Evolutionary conservation across 2,329 filamentous ascomycete species (phyloP), one percentile per base, ranked within the genome.

Genomic region (Zelopaecilomyces penicillatus): DNA sequence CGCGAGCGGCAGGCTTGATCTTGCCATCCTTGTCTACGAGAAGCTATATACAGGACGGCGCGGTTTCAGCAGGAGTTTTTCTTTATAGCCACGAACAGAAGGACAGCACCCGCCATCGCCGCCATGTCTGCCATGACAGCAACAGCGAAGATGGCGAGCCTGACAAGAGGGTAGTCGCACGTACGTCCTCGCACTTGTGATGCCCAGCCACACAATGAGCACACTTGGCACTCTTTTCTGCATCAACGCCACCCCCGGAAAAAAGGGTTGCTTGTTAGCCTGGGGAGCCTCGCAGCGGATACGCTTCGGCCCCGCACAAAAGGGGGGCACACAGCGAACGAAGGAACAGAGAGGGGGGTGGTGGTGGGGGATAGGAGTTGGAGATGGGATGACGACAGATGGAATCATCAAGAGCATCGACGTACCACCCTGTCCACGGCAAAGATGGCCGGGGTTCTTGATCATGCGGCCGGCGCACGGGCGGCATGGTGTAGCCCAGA

Each of bases 1-100:
- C 46, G 29, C 46, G 46, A 28, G 46, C 46, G 37, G 46, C 46
- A 28, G 46, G 46, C 46, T 46, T 46, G 43, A 48, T 48, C 38
- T 41, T 43, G 43, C 43, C 46, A 46, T 48, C 46, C 41, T 46
- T 43, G 46, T 48, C 46, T 46, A 48, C 46, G 8, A 48, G 46
- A 26, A 48, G 29, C 46, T 48, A 48, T 41, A 39, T 47, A 47
- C 45, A 47, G 33, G 42, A 47, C 28, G 35, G 37, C 6, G 36
- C 19, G 26, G 38, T 41, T n/a, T 44, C 42, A 47, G 41, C 42
- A 47, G 41, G 42, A 47, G 42, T 47, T 9, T 42, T 38, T 37
- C n/a, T 37, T 19, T 37, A 10, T 37, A 43, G 10, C 9, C 37
- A 34, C n/a, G 31, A 28, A 34, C 26, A 37, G 12, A 38, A 36